Base-by-base conservation (phyloP, 176 grass and related monocot genomes). In the Phragmites australis region DNA sequence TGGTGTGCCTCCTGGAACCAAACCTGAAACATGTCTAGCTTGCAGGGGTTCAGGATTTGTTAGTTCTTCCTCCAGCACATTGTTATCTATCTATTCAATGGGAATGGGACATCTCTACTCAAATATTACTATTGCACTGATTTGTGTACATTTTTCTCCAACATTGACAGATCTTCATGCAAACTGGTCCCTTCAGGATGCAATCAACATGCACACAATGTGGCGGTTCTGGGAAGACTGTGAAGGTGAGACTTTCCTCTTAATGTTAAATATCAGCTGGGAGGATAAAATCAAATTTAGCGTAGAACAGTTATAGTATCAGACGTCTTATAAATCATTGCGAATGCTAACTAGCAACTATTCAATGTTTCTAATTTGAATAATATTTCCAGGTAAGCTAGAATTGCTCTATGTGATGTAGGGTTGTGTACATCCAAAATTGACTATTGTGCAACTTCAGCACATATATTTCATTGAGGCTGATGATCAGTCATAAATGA, bases 1-100 rank as follows among this genome's bases (percentile, higher is more conserved):
- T 81, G 96, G 96, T 47, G 90, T 99, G 12, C 96, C 96, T 82
- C 66, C 90, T 75, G 96, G 96, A 85, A 99, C 88, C 51, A 99
- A 77, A 87, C 96, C 92, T 51, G 90, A 99, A 89, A 95, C 96
- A 65, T 99, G 96, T 55, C 41, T 49, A 72, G n/a, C 76, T 81
- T 99, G 96, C 82, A 89, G 81, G 75, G 96, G 96, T 49, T 83
- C 96, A 76, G 90, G 96, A 90, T 71, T 87, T 83, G 96, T 97
- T 88, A 82, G 91, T 92, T 71, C 65, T 71, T 68, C 48, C 43
- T 51, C 49, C 45, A 84, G 1, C 18, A 23, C 2, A 16, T 21
- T 66, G 39, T 42, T 72, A 43, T 69, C 34, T 54, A 19, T 52
- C 77, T 65, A 13, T 51, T 50, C 2, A 40, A 5, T 37, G 34